These are phyloP conservation scores for Lecanosticta acicola DNA, from an alignment of 2,329 filamentous ascomycete genomes.

Conservation along the genomic window DNA sequence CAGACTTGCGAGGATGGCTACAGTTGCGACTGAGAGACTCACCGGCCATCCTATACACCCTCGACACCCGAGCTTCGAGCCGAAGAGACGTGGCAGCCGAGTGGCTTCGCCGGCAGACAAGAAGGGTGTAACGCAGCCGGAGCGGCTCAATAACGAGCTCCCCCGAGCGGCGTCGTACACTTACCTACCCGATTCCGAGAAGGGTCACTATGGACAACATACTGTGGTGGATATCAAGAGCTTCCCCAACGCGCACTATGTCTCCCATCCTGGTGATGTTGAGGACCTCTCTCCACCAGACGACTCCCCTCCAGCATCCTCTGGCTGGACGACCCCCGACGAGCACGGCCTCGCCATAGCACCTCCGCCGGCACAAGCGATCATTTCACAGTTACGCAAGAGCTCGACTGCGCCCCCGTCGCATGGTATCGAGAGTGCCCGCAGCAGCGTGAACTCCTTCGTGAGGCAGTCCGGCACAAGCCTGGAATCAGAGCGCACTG, in stretches of 20 bases:
- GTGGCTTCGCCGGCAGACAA: neutral
- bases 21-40: conserved; percentile 19
- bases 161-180: conserved; percentile 56
- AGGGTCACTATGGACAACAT: conserved; percentile 24
- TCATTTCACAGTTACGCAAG: conserved; percentile 30
- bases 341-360: conserved; percentile 28
- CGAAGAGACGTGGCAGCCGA: conserved; percentile 6
- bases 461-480: conserved; percentile 18
- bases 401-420: conserved; percentile 19
- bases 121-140: conserved; percentile 12
- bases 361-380: conserved; percentile 27
- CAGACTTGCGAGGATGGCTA: conserved; percentile 13
- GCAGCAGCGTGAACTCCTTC: conserved; percentile 22
- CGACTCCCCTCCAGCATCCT: conserved; percentile 35
- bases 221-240: conserved; percentile 40
- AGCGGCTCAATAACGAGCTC: conserved; percentile 28
- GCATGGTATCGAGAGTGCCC: conserved; percentile 18
- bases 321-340: conserved; percentile 42
- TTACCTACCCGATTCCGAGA: conserved; percentile 42
- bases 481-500: conserved; percentile 21
- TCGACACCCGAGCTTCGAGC: conserved; percentile 10
- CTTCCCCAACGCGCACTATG: conserved; percentile 10
- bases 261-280: conserved; percentile 20
- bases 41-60: conserved; percentile 7
- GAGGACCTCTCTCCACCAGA: conserved; percentile 31